Evolutionary conservation across 2,329 filamentous ascomycete genomes (phyloP), one percentile per base, ranked within the genome.

Genomic region (Pseudocercospora fijiensis): DNA sequence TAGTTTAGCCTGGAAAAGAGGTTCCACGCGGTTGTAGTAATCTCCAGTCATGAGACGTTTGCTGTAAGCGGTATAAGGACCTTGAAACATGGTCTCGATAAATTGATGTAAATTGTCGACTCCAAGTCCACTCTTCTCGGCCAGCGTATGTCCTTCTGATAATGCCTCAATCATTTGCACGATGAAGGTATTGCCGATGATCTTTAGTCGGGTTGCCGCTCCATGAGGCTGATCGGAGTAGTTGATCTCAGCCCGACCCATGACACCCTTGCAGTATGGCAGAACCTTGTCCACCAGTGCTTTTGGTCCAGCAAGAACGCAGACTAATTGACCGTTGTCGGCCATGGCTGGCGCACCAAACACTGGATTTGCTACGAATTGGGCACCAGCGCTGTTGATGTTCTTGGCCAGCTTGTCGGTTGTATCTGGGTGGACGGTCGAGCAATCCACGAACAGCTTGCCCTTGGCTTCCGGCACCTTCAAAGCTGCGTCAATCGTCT

Each of bases 171-270:
- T 85, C 84, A 93, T 93, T 79, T 90, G 90, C 45, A 96, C 76
- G 70, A 96, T 84, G 75, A 96, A 93, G 0, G 90, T 91, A 77
- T 96, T 96, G 62, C 93, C 92, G 9, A 96, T 84, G 20, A 96
- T 82, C 78, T 96, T 95, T 55, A 96, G 81, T 52, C 86, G 84
- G 1, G 87, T 84, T 4, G 92, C 88, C 59, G 86, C 86, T 58
- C 88, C 85, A 56, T 88, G 87, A 0, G 88, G 84, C 76, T 91
- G 84, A 67, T 84, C 86, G 51, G 83, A 82, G 76, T 92, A 88
- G 74, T 94, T 86, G 64, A 96, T 87, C 67, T 87, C 85, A 1
- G 83, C 84, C 33, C 85, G 84, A 1, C 88, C 85, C 72, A 89
- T 90, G 16, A 95, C 90, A 60, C 88, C 90, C 65, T 85, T 86